Evolutionary conservation across 805 yeast genomes (phyloP), one percentile per base, ranked within the genome.

Genomic region (Candida tallmaniae): DNA sequence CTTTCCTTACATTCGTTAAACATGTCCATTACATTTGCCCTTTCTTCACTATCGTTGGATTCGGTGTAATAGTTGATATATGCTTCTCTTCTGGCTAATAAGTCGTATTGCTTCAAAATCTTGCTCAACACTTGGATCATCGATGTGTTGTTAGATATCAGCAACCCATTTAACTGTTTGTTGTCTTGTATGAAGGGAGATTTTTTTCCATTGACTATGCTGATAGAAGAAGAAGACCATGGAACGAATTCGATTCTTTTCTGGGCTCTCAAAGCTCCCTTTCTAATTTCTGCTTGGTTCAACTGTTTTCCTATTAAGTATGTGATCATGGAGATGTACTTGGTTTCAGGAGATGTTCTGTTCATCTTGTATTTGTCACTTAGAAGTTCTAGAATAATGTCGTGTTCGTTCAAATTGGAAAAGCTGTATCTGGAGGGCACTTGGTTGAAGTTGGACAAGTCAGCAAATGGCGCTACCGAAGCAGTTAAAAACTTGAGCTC

Each of bases 301-400:
- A 65, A 46, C 15, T 74, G 74, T 39, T 57, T 31, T 77, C 96
- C 62, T 69, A 84, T 40, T 76, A 68, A 29, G 79, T 74, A 65
- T 35, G 86, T 82, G 32, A 86, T 65, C 41, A 83, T 70, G 6
- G 95, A 73, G 8, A 88, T 68, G 54, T 84, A 83, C 24, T 62
- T 66, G 25, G 62, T 60, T 38, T 58, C 65, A 19, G 56, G 62
- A 3, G 54, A 57, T 38, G 52, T 65, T 55, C 46, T 70, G 32
- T 87, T 80, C 83, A 90, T 77, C 34, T 83, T 76, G 46, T 82
- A 73, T 44, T 83, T 79, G 40, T 80, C 85, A 56, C 86, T 90
- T 21, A 87, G 62, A 17, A 93, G 63, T 41, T 94, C 93, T 27
- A 94, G 61, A 45, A 90, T 68, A 22, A 89, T 84, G 50, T 93